These are phyloP conservation scores for Eimeria falciformis DNA, from an alignment of 169 alveolate species.

Conservation along the genomic window DNA sequence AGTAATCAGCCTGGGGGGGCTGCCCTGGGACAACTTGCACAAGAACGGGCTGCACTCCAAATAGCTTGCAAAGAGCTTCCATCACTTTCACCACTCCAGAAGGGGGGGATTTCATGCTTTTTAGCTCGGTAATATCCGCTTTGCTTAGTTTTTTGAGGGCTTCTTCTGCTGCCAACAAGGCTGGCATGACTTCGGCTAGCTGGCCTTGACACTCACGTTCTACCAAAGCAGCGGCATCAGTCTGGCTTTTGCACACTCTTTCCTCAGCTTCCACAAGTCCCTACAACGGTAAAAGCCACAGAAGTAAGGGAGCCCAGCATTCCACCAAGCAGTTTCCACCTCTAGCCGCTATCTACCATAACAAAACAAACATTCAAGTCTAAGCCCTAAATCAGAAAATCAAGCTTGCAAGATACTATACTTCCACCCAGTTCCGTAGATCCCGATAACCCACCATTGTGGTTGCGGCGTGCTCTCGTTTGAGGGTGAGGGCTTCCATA, in stretches of 20 bases:
- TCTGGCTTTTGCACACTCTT: constrained; percentile 88
- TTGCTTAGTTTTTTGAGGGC: constrained; percentile 93
- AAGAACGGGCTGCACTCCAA: constrained; percentile 85
- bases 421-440: no score
- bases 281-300: constrained; percentile 79
- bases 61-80: constrained; percentile 90
- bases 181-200: constrained; percentile 96
- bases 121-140: constrained; percentile 95
- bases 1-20: constrained; percentile 87
- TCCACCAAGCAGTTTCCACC: neutral
- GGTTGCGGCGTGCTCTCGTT: constrained; percentile 92
- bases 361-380: neutral
- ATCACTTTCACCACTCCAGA: constrained; percentile 88
- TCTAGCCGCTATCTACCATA: neutral
- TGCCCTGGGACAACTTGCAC: constrained; percentile 86
- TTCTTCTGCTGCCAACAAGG: constrained; percentile 91
- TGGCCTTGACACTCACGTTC: constrained; percentile 92
- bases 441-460: constrained; percentile 80
- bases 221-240: constrained; percentile 90
- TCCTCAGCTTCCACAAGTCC: constrained; percentile 94
- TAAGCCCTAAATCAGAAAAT: constrained; percentile 76
- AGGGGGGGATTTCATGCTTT: constrained; percentile 92
- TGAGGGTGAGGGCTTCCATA: constrained; percentile 90
- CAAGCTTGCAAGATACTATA: constrained; percentile 28
- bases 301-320: neutral